Evolutionary conservation across 2,329 filamentous ascomycete species (phyloP), one percentile per base, ranked within the genome.

Genomic region (Zymoseptoria tritici): DNA sequence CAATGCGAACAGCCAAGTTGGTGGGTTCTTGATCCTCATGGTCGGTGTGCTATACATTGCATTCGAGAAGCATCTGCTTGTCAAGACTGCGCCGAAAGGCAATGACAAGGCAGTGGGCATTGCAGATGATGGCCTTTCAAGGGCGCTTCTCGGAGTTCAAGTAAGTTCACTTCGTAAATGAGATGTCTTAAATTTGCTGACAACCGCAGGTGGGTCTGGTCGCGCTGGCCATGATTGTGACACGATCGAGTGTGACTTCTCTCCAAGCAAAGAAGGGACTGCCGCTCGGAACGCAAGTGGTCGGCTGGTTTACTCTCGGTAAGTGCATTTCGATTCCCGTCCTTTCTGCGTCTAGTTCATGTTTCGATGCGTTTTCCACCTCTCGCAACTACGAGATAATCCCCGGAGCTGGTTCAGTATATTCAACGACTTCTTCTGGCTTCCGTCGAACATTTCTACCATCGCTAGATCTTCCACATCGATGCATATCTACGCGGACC

Each of bases 251-350:
- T 71, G 85, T 88, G n/a, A 76, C 87, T 58, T 95, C 91, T 21
- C 75, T 99, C 9, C 90, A 96, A 73, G 87, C 91, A 26, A 95
- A 90, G 72, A 78, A 85, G 64, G 94, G 94, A 7, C 79, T 99
- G 51, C 93, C 93, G 9, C 80, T 87, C 9, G 94, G 94, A 9
- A 96, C 96, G 66, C 90, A 97, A 74, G 78, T 91, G 2, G 83
- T 96, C 20, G 93, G 91, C 52, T 97, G 92, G 90, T 71, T 85
- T 52, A 86, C 92, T 21, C 74, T 97, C 50, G 78, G 89, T 89
- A 81, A 66, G 68, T 66, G 36, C 36, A 46, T 46, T 7, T n/a
- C 16, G 13, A n/a, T 46, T 46, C 5, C 13, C 7, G 13, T 2
- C 16, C 1, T 16, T 46, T 7, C 16, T 46, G 36, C 36, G 9